Conservation (phyloP, 257 asterid species). For the Forsythia viridissima region DNA sequence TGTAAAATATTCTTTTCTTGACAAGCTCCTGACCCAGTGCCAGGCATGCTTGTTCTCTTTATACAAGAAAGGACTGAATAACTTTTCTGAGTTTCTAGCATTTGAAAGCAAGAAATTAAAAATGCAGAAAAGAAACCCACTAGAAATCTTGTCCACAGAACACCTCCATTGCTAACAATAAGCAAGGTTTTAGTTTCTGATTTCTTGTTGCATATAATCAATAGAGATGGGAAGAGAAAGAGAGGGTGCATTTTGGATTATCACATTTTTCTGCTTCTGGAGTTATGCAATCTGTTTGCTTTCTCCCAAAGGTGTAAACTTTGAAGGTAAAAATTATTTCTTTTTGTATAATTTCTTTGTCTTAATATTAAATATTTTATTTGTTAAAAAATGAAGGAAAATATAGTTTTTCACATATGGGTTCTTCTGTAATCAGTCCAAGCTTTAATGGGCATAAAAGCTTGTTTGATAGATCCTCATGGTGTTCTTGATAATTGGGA, state of each 20-base stretch:
- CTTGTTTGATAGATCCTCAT: conserved; percentile 77
- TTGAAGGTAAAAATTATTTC: conserved; percentile 66
- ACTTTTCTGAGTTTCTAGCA: conserved; percentile 39
- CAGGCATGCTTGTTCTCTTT: conserved; percentile 86
- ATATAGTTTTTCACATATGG: too few relatives aligned
- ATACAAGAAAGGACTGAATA: conserved; percentile 40
- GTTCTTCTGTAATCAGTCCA: conserved; percentile 48
- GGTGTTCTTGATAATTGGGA: conserved; percentile 98
- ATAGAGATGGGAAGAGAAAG: conserved; percentile 38
- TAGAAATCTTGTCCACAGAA: conserved; percentile 5
- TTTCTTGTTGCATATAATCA: conserved; percentile 17
- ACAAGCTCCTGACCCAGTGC: conserved; percentile 75
- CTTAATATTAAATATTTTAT: too few relatives aligned
- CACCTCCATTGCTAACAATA: background rate
- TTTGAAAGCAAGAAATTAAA: conserved; percentile 34
- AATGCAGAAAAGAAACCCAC: conserved; percentile 20
- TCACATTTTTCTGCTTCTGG: conserved; percentile 40
- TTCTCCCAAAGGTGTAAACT: conserved; percentile 94
- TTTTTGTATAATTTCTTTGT: too few relatives aligned
- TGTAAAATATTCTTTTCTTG: conserved; percentile 47
- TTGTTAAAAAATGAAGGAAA: too few relatives aligned
- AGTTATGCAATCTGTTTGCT: conserved; percentile 57
- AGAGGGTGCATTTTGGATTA: conserved; percentile 37
- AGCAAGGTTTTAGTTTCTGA: conserved; percentile 7
- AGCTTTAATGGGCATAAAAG: conserved; percentile 90